Evolutionary conservation across 495 filamentous ascomycete species (phyloP), one percentile per base, ranked within the genome.

Genomic region (Xylaria longipes): DNA sequence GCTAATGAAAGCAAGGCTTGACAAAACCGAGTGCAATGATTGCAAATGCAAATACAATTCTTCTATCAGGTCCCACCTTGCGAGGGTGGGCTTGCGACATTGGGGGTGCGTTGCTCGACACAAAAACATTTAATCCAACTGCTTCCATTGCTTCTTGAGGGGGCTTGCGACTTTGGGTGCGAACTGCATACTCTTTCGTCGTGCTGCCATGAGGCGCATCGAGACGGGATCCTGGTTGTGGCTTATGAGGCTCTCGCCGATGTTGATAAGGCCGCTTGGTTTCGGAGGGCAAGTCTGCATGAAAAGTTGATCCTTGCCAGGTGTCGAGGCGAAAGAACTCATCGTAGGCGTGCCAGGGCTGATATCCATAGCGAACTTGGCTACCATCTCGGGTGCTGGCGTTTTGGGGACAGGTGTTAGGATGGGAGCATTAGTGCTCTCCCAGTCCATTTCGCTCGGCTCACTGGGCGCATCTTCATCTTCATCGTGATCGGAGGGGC

Each of bases 101-200:
- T 7, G 37, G 41, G 39, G 14, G 35, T 46, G 65, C 12, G 33
- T 67, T 67, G 48, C 46, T 37, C 35, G 27, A 22, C 37, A 14
- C 33, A 37, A 35, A 39, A 45, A 39, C 22, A 63, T 60, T 46
- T 25, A 61, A 66, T 67, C 52, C 41, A 62, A 45, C 56, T 79
- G 80, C 31, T 77, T 79, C 83, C 83, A 85, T 20, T 82, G 78
- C 76, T 82, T 87, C 20, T 88, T 85, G 70, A 97, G 82, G 3
- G 92, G 94, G 79, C 94, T 97, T 14, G 88, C 90, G 60, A 95
- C 82, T 77, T 90, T 89, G 6, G 93, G 94, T 54, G 92, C 91
- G 82, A 90, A 95, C 73, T 94, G 92, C 81, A 94, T 78, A 76
- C 92, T 97, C 87, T 94, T 94, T 52, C 94, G 85, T 62, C 93